Evolutionary conservation across 2,329 filamentous ascomycete species (phyloP), one percentile per base, ranked within the genome.

Genomic region (Neofusicoccum parvum): DNA sequence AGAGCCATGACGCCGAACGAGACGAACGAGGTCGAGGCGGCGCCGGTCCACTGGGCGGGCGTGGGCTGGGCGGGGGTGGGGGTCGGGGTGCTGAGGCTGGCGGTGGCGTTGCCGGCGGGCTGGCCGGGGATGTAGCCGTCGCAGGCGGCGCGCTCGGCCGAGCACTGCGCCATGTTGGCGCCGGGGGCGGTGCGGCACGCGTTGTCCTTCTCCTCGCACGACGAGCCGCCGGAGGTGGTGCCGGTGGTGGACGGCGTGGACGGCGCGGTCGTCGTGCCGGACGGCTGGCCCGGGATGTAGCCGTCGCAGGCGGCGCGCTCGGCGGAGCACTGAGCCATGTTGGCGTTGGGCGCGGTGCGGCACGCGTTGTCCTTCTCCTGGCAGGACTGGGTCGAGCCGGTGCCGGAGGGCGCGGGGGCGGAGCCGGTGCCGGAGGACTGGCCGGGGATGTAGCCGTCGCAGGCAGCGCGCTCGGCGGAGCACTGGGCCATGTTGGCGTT

Each of bases 1-100:
- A 60, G 43, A 6, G 56, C 56, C 56, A 60, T 60, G 56, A 60
- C 56, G 32, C 56, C 56, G 56, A 60, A 60, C n/a, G 56, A 60
- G 41, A 60, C 43, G 56, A 60, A 60, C 14, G 56, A 60, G 43
- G 27, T 48, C 9, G 56, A 60, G 10, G 41, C 56, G 39, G 56
- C 56, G 14, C 56, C 56, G 41, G 56, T 60, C 56, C 56, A 60
- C 56, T 60, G 56, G n/a, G 56, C 27, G 14, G 56, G 56, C 11
- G 56, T 60, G 7, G 56, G 56, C 41, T 36, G 27, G 17, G 56
- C 56, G 10, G 56, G 56, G 5, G 56, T 60, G 14, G 56, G 56
- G 41, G 56, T 58, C 23, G 53, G 53, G 53, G 1, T 48, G 56
- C 41, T 20, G 41, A 60, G 39, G 41, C 41, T 48, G 41, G 56